phyloP scores from a whole-genome alignment of 208 protist species.

The Spironucleus salmonicida region DNA sequence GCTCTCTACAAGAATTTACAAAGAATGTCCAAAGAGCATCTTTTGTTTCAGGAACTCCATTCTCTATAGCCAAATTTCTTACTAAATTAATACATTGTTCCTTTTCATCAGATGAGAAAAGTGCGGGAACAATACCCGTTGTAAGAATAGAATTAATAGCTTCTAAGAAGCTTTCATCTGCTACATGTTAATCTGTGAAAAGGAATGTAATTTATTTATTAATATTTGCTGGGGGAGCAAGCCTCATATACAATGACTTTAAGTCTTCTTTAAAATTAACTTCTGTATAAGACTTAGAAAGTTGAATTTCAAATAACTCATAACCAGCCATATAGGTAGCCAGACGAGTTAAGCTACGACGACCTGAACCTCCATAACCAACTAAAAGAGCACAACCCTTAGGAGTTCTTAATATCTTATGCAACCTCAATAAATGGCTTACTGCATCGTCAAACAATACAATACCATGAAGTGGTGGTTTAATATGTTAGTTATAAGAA shows the following conservation, averaged over 20 bases:
- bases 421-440: conserved; percentile 79
- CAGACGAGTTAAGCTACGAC: conserved; percentile 81
- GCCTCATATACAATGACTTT: conserved; percentile 73
- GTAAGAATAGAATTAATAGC: conserved; percentile 96
- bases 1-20: conserved; percentile 82
- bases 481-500: neutral
- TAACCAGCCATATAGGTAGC: conserved; percentile 68
- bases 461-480: conserved; percentile 65
- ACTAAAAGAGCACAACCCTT: conserved; percentile 85
- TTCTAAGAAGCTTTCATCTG: conserved; percentile 89
- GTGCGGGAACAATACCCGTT: conserved; percentile 83
- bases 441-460: conserved; percentile 95
- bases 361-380: conserved; percentile 85
- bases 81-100: conserved; percentile 72
- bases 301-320: conserved; percentile 79
- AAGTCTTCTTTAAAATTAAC: conserved; percentile 85
- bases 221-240: conserved; percentile 41
- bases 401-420: conserved; percentile 75
- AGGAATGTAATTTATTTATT: conserved; percentile 77
- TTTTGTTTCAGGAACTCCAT: conserved; percentile 62
- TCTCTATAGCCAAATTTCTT: conserved; percentile 61
- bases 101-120: conserved; percentile 91
- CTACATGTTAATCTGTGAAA: conserved; percentile 90
- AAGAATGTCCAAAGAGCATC: conserved; percentile 88
- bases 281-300: conserved; percentile 76